Evolutionary conservation across 2,329 filamentous ascomycete species (phyloP).

Genomic region (Blastomyces silverae): DNA sequence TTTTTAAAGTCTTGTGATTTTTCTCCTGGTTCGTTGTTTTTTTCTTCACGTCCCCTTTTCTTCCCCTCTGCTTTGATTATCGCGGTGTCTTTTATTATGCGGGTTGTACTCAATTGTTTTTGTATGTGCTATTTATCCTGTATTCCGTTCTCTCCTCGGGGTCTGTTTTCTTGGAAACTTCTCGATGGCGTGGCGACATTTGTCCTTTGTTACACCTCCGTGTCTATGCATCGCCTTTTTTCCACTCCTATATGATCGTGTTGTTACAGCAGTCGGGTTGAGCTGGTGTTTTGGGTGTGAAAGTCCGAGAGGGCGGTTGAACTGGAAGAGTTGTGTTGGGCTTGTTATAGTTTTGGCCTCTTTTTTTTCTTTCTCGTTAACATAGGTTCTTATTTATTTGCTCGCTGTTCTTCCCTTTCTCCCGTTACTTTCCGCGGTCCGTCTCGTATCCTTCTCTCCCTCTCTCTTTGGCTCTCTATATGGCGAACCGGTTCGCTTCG

Average conservation of each 20-base stretch:
- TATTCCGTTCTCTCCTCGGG: constrained; percentile 15
- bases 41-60: constrained; percentile 28
- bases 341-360: constrained; percentile 21
- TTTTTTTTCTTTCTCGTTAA: constrained; percentile 22
- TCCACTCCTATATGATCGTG: constrained; percentile 10
- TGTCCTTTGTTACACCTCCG: constrained; percentile 18
- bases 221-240: constrained; percentile 8
- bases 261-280: constrained; percentile 12
- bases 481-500: constrained; percentile 13
- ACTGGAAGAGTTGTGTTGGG: constrained; percentile 10
- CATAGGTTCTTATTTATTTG: constrained; percentile 21
- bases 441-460: constrained; percentile 20
- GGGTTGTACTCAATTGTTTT: constrained; percentile 26
- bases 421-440: constrained; percentile 31
- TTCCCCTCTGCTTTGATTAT: constrained; percentile 11
- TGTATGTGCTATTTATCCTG: constrained; percentile 20
- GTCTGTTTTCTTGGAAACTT: constrained; percentile 28
- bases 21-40: constrained; percentile 16
- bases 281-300: constrained; percentile 16
- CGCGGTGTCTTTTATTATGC: constrained; percentile 6
- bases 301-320: constrained; percentile 6
- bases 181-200: constrained; percentile 27
- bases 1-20: constrained; percentile 22
- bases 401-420: constrained; percentile 25
- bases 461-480: constrained; percentile 18